Base-by-base conservation (phyloP, 768 basidiomycete genomes). In the Candolleomyces efflorescens region DNA sequence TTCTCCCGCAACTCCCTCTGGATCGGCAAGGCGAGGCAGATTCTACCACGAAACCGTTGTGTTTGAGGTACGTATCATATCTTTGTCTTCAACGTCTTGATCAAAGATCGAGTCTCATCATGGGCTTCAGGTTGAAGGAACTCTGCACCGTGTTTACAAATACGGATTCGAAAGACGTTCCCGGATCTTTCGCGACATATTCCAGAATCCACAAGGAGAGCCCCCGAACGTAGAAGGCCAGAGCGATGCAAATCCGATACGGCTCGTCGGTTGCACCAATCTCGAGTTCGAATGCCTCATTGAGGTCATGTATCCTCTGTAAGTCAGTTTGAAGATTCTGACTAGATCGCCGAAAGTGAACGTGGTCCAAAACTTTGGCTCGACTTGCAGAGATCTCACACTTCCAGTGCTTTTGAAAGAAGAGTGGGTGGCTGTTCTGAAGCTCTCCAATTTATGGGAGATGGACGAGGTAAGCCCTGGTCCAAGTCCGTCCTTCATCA, bases 271-370 rank as follows among this genome's bases (percentile, higher is more conserved):
- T 11, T 51, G 49, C 49, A 51, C 49, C 4, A 51, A n/a, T 37
- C 15, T 7, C 24, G 49, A 51, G 49, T 36, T 51, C n/a, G 24
- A 51, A n/a, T 36, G 49, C n/a, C 15, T 51, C 4, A 7, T 51
- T 51, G 49, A 51, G 15, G 49, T 51, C 18, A 51, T 51, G 27
- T 51, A 51, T 37, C 49, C 49, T 27, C 49, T 26, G 49, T 51
- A 51, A 36, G 49, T 36, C n/a, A n/a, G n/a, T n/a, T n/a, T n/a
- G n/a, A n/a, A n/a, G n/a, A n/a, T n/a, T n/a, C n/a, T n/a, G n/a
- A n/a, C n/a, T n/a, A n/a, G n/a, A n/a, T n/a, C n/a, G n/a, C n/a
- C n/a, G n/a, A n/a, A n/a, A n/a, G n/a, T n/a, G n/a, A n/a, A n/a
- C n/a, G n/a, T n/a, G n/a, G n/a, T n/a, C n/a, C n/a, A n/a, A 27